Percentiles rank a stretch among this genome's conserved stretches.
These are phyloP conservation scores for Mucor saturninus DNA, from an alignment of 371 early-diverging fungal species.

Conservation along the genomic window DNA sequence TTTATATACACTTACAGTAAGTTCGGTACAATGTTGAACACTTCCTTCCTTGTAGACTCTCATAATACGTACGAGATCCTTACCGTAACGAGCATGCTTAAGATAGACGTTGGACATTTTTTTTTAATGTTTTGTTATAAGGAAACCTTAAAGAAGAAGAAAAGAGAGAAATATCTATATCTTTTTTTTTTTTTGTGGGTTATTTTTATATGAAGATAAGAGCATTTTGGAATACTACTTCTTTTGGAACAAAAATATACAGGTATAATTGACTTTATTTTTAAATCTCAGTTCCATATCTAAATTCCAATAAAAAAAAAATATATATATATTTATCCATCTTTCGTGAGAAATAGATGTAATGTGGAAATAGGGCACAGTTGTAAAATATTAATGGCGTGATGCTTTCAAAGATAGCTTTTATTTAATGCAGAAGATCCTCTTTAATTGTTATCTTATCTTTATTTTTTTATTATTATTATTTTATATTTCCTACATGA, in stretches of 20 bases:
- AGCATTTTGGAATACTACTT: no score
- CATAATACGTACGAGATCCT: conserved; percentile 79
- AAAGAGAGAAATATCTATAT: conserved; percentile 3
- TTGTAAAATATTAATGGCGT: conserved; percentile 7
- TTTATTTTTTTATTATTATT: no score
- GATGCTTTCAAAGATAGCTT: background rate
- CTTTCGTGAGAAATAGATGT: background rate
- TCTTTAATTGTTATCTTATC: no score
- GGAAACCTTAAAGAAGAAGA: conserved; percentile 5
- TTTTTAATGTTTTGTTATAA: conserved; percentile 3
- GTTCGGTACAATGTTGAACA: conserved; percentile 76
- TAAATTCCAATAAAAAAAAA: no score
- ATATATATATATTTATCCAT: background rate
- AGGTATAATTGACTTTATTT: conserved; percentile 8
- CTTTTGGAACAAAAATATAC: conserved; percentile 8
- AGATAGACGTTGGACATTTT: conserved; percentile 45
- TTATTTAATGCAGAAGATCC: no score
- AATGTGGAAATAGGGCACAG: no score
- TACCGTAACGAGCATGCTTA: conserved; percentile 75
- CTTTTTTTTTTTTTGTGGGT: no score
- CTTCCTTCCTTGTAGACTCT: conserved; percentile 73
- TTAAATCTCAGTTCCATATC: conserved; percentile 1
- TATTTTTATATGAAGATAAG: background rate
- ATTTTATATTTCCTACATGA: no score
- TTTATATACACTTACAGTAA: conserved; percentile 56